Base-by-base conservation (phyloP, 129 eudicot species). In the Rutidosis leptorrhynchoides region DNA sequence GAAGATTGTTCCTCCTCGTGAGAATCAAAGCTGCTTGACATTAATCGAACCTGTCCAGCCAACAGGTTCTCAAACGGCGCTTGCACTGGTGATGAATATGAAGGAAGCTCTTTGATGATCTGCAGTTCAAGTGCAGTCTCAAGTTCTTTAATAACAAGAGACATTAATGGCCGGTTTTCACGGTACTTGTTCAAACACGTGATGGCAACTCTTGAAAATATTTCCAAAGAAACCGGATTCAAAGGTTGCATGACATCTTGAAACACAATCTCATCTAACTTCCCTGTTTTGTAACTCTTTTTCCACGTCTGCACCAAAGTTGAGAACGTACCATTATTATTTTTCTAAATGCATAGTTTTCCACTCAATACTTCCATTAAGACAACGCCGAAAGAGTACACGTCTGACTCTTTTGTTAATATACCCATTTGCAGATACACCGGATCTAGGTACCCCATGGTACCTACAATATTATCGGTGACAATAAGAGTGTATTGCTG, bases 41-140 rank as follows among this genome's bases (percentile, higher is more conserved):
- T n/a, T n/a, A n/a, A n/a, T n/a, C n/a, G n/a, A 14, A 87, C 95
- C 55, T 83, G 58, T 14, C 91, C 97, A 63, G 96, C 81, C 76
- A 92, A 80, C 22, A 96, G 96, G 77, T 88, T 93, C 68, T 85
- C 96, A 85, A 93, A 93, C 42, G 98, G 83, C 79, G 83, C 95
- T 19, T 75, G 70, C 30, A 22, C 85, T 30, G 96, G 95, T 22
- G 96, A 88, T 7, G 95, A 75, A 60, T 88, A 93, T 19, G 98
- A 89, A 54, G 96, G 96, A 26, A 96, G 98, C 53, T 85, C 95
- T 88, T 88, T 96, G 56, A 77, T 83, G 42, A 88, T 88, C 98
- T 93, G 78, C 68, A 81, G 23, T 0, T 55, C 5, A 69, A 69
- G 65, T 69, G 65, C 74, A 15, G 0, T 56, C 65, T 69, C 6